phyloP scores from a whole-genome alignment of 345 rosid species.

The Populus ilicifolia region DNA sequence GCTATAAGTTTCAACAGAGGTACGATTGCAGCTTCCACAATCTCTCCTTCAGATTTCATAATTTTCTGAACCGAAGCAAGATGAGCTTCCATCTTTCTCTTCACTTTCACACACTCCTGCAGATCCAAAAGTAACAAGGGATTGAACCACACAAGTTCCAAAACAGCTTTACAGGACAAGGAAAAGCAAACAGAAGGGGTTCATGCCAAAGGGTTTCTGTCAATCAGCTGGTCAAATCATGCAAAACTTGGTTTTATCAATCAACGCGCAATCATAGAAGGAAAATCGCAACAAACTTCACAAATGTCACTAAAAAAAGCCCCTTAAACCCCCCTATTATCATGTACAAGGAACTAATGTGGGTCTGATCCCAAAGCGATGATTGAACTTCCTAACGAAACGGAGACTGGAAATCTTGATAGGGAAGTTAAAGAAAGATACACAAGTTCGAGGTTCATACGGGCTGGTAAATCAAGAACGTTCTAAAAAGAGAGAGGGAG shows the following conservation, averaged over 20 bases:
- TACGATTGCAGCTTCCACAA: constrained; percentile 21
- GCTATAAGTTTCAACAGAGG: constrained; percentile 40
- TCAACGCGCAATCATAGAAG: not conserved
- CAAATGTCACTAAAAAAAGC: too few species aligned
- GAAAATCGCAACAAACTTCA: not conserved
- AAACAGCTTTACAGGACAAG: not conserved
- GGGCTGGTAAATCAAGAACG: too few species aligned
- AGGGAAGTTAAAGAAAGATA: not conserved
- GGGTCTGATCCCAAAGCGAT: not conserved
- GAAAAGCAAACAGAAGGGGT: not conserved
- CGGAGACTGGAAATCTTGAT: not conserved
- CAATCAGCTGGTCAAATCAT: not conserved
- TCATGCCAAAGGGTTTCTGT: not conserved
- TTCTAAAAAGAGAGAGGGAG: too few species aligned
- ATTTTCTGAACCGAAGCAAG: not conserved
- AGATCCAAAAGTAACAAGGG: not conserved
- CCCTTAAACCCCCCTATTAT: too few species aligned
- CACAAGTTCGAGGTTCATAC: not conserved
- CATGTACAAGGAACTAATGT: too few species aligned
- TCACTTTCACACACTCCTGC: not conserved
- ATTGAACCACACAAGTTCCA: not conserved
- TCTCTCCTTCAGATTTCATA: constrained; percentile 4
- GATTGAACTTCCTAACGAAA: not conserved
- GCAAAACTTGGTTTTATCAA: not conserved
- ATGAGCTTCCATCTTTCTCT: constrained; percentile 2